Base-by-base conservation (phyloP, 257 asterid species). In the Nicotiana undulata region DNA sequence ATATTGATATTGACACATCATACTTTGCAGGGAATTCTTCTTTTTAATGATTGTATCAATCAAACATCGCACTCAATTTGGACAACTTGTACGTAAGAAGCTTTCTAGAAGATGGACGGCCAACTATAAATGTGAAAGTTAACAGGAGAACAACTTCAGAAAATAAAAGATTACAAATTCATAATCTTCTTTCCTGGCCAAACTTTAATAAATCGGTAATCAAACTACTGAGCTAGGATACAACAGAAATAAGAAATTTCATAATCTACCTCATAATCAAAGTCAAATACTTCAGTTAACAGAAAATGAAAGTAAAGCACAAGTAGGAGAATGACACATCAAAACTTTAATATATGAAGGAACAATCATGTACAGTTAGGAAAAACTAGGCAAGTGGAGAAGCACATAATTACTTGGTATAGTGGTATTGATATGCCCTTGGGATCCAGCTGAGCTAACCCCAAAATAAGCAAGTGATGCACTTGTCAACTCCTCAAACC, bases 401-500 rank as follows among this genome's bases (percentile, higher is more conserved):
- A 44, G 65, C 80, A 63, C 64, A 72, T 53, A 76, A 89, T 89
- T 88, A 96, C 98, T 89, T 75, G 98, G 97, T 80, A 94, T 79
- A n/a, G 89, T 89, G 22, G 89, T 85, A 80, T 88, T 80, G 84
- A 94, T 78, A 16, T 61, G 66, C 37, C 86, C 85, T 12, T 90
- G 81, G 64, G 90, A 79, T 81, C 96, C 97, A 65, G 91, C 87
- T 84, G 86, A 89, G 83, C 92, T 83, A 79, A 96, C 97, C 81
- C 98, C 99, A 67, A 92, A 82, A 85, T 79, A 88, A 80, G 97
- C 89, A 66, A 96, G 87, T 10, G 98, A 88, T 60, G 87, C 98
- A 80, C 90, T 88, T 26, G 92, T 92, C 92, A 94, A 83, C 86
- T 96, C 98, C 83, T 94, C 97, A 75, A 94, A 89, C 65, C 89